A percentile compares a stretch with the other conserved stretches of the same genome.
Conservation (phyloP, 345 rosid genomes). For the Sonneratia alba region DNA sequence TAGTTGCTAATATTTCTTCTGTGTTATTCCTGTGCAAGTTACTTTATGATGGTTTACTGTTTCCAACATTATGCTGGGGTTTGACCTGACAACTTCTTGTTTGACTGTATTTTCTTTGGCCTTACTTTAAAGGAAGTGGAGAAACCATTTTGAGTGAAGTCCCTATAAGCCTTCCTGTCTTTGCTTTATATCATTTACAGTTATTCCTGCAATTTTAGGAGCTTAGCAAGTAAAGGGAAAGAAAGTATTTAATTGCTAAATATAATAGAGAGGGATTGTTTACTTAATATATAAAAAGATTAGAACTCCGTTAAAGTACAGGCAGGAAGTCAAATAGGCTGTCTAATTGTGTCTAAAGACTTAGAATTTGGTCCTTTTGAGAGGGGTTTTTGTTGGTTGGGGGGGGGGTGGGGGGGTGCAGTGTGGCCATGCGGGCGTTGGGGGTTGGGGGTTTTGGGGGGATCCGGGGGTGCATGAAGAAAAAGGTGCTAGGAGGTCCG, state of each 20-base stretch:
- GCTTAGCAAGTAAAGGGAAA: background rate
- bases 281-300: background rate
- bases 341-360: background rate
- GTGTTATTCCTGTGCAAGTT: background rate
- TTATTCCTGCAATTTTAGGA: background rate
- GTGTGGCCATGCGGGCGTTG: no score
- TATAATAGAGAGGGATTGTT: background rate
- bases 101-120: background rate
- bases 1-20: background rate
- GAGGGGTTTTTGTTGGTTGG: no score
- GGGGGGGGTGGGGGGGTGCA: no score
- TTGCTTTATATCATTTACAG: no score
- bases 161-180: background rate
- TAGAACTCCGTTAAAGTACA: background rate
- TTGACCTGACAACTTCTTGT: background rate
- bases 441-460: no score
- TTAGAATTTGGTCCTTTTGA: background rate
- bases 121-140: background rate
- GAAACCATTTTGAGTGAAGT: background rate
- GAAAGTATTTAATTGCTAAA: background rate
- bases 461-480: no score
- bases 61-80: background rate
- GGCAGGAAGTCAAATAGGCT: background rate
- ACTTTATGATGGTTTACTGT: background rate
- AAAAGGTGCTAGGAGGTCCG: background rate